These are phyloP conservation scores for Zopfia rhizophila DNA, from an alignment of 2,329 filamentous ascomycete genomes.

Conservation along the genomic window DNA sequence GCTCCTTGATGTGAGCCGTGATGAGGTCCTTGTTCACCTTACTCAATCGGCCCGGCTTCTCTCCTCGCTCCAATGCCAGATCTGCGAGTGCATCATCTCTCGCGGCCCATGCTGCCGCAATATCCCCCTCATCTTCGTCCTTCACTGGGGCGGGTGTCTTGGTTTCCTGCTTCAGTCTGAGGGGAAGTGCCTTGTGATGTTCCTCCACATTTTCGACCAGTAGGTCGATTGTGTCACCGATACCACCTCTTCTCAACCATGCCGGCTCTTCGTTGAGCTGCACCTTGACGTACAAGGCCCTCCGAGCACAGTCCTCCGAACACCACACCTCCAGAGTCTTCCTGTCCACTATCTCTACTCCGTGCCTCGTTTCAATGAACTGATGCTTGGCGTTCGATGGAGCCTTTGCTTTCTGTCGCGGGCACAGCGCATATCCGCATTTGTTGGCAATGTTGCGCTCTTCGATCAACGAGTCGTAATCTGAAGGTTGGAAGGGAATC, in stretches of 20 bases:
- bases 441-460: slow-evolving; percentile 86
- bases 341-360: slow-evolving; percentile 72
- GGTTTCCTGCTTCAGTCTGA: slow-evolving; percentile 37
- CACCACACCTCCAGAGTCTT: slow-evolving; percentile 89
- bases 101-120: slow-evolving; percentile 45
- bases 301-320: slow-evolving; percentile 77
- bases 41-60: slow-evolving; percentile 44
- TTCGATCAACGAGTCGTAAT: slow-evolving; percentile 88
- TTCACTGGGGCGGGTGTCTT: slow-evolving; percentile 12
- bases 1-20: slow-evolving; percentile 44
- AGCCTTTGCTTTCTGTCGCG: slow-evolving; percentile 67
- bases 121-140: slow-evolving; percentile 45
- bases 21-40: slow-evolving; percentile 46
- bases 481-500: slow-evolving; percentile 80
- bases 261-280: slow-evolving; percentile 87
- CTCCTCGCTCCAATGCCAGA: slow-evolving; percentile 58
- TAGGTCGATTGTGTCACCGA: slow-evolving; percentile 51
- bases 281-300: slow-evolving; percentile 86
- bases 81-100: slow-evolving; percentile 48
- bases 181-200: slow-evolving; percentile 37
- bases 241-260: slow-evolving; percentile 76
- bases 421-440: slow-evolving; percentile 88
- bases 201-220: slow-evolving; percentile 49
- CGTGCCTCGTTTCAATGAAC: slow-evolving; percentile 70
- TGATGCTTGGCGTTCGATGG: slow-evolving; percentile 65